These are phyloP conservation scores for Inosperma sp. DNA, from an alignment of 768 basidiomycete species.

Conservation along the genomic window DNA sequence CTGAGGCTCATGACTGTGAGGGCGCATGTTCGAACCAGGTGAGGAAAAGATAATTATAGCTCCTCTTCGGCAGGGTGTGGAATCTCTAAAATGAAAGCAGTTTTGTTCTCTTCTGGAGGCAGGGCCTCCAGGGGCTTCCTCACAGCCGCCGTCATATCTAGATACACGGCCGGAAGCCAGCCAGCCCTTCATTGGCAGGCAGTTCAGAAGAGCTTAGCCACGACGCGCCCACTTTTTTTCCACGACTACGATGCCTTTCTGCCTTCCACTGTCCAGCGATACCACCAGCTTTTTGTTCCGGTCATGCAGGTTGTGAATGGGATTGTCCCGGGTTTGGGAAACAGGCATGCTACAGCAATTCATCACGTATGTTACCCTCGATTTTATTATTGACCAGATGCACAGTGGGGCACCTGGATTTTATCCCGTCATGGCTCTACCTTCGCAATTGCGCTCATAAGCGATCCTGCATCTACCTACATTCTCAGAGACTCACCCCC, in stretches of 20 bases:
- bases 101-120: no score
- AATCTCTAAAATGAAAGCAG: no score
- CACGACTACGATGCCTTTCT: constrained; percentile 86
- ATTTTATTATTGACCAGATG: background rate
- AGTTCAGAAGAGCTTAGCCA: background rate
- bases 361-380: constrained; percentile 51
- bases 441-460: constrained; percentile 75
- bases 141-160: no score
- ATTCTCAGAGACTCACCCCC: constrained; percentile 75
- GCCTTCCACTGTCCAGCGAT: constrained; percentile 80
- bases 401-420: constrained; percentile 61
- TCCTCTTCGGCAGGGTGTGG: no score
- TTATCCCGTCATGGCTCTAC: constrained; percentile 80
- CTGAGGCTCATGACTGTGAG: no score
- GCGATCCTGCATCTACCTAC: constrained; percentile 57
- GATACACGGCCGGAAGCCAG: constrained; percentile 81
- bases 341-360: constrained; percentile 58
- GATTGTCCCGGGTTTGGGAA: constrained; percentile 72
- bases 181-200: constrained; percentile 73
- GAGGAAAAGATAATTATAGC: no score
- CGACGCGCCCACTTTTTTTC: background rate
- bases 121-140: no score
- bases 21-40: no score
- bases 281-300: constrained; percentile 88
- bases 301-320: constrained; percentile 77